Base-by-base conservation (phyloP, 176 grass and related monocot genomes). In the Leersia perrieri region DNA sequence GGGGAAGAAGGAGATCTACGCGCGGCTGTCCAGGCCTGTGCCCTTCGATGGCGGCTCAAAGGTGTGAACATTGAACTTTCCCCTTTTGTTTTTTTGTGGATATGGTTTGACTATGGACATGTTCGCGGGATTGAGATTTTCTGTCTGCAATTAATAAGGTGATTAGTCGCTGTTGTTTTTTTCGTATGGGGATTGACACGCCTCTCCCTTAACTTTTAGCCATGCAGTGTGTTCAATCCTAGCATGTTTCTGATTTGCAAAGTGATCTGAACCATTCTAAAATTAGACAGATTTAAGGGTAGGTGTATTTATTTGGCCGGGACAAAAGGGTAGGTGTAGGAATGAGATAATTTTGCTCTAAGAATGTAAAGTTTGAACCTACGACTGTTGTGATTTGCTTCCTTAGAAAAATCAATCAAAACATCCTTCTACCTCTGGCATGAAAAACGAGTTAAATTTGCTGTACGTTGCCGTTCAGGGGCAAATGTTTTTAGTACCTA, bases 1-100 rank as follows among this genome's bases (percentile, higher is more conserved):
- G 16, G 73, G 83, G 31, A 90, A 80, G 87, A 97, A 90, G 70
- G 95, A 97, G 86, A 97, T 97, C 57, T 97, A 92, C 69, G 92
- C 88, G 5, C 77, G 90, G 77, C 81, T 94, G 0, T 84, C 92
- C 29, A 83, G 78, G 77, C 95, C 95, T 11, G 85, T 92, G 35
- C 68, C 72, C 40, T 94, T 94, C 25, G 90, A 90, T 31, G 83
- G 72, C 68, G 88, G 86, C 66, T 80, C 79, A 10, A 94, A 94
- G 90, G 95, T 98, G 4, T 63, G 73, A 68, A 63, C 33, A 16
- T 45, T n/a, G n/a, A n/a, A n/a, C n/a, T 63, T 26, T 20, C 30
- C 23, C 33, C 11, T 10, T 4, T 3, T 9, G 34, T 44, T 0
- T 85, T 41, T 58, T 35, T 42, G 44, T 82, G 15, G 3, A 40